phyloP scores from a whole-genome alignment of 345 rosid genomes.

The Salix exigua region DNA sequence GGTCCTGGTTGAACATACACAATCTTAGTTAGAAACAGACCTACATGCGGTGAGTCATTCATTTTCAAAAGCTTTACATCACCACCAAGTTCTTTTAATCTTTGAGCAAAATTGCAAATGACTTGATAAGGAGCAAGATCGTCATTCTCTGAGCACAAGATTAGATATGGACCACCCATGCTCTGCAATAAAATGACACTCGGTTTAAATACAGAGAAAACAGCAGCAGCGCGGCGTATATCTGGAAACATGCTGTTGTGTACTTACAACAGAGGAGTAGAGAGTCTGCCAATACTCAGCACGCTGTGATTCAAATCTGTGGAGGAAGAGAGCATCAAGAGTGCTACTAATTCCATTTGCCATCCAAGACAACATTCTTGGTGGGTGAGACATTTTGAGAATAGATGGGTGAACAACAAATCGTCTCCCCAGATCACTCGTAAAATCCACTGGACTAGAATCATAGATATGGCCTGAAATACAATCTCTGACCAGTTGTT shows the following conservation, averaged over 20 bases:
- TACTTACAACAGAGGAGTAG: constrained; percentile 80
- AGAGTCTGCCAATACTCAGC: constrained; percentile 93
- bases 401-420: constrained; percentile 78
- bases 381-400: constrained; percentile 62
- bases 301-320: constrained; percentile 81
- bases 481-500: constrained; percentile 63
- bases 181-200: constrained; percentile 40
- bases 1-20: neutral
- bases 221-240: neutral
- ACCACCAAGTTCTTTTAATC: constrained; percentile 70
- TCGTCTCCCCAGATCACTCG: constrained; percentile 67
- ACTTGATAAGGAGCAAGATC: constrained; percentile 75
- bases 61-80: constrained; percentile 74
- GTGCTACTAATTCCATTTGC: constrained; percentile 69
- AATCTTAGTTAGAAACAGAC: constrained; percentile 38
- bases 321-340: constrained; percentile 81
- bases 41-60: constrained; percentile 86
- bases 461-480: constrained; percentile 76
- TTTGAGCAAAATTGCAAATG: constrained; percentile 64
- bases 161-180: constrained; percentile 73
- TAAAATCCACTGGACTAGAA: constrained; percentile 85
- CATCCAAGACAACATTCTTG: constrained; percentile 62
- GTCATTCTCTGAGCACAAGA: constrained; percentile 73
- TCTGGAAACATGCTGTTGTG: neutral
- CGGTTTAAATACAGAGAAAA: neutral